Base-by-base conservation (phyloP, 2,329 filamentous ascomycete genomes). In the Penicillium sp. region DNA sequence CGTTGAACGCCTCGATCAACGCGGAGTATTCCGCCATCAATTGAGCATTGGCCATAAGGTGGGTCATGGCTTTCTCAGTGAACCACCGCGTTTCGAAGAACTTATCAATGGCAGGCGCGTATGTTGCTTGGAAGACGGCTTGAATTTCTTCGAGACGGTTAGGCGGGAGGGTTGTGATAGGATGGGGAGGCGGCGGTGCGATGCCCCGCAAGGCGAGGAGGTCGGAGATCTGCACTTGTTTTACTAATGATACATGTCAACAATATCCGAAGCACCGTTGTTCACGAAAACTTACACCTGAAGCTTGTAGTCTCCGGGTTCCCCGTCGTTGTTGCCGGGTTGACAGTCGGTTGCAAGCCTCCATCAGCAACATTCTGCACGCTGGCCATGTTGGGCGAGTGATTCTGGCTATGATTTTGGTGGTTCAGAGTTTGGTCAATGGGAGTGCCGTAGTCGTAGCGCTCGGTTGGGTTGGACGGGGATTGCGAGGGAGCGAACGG, bases 1-100 rank as follows among this genome's bases (percentile, higher is more conserved):
- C 78, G 58, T 77, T 77, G 65, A 80, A 79, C 0, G 75, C 75
- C 58, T 79, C 76, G 47, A 93, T 82, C 67, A 93, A 89, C 17
- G 86, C 84, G 6, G 85, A 84, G 72, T 93, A 86, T 64, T 89
- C 85, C 56, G 88, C 86, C 68, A 90, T 82, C n/a, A 92, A 79
- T 30, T 81, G 78, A 30, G 82, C 78, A 71, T 90, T 84, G 41
- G 76, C 78, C 61, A 87, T 77, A 2, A 90, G 76, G 56, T 82
- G 78, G n/a, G 74, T 75, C 58, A 84, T 79, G 58, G 83, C 85
- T 66, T 82, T 82, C 44, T 78, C 79, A 29, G 81, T 86, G 78
- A 92, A 97, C 93, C 93, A 98, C 30, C 84, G 85, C 7, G 92
- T 91, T 75, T 97, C 93, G 65, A 96, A 85, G 65, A 95, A 89